These are phyloP conservation scores for Xylaria cubensis DNA, from an alignment of 495 filamentous ascomycete genomes.

Conservation along the genomic window DNA sequence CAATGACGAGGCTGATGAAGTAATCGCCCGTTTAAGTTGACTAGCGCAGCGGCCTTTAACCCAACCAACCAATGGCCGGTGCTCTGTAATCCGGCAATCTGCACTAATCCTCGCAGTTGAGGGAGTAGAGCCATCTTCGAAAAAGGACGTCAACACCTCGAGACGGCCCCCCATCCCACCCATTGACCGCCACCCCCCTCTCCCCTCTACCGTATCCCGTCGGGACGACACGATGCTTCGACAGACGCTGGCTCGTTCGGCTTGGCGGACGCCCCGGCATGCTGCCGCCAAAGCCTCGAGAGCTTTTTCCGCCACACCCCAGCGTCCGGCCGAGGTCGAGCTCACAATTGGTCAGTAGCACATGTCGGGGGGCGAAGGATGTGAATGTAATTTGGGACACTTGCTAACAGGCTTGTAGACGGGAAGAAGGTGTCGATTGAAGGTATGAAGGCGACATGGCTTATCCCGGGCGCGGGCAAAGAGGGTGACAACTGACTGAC, in stretches of 20 bases:
- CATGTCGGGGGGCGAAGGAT: constrained; percentile 27
- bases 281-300: constrained; percentile 67
- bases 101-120: constrained; percentile 20
- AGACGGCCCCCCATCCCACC: constrained; percentile 28
- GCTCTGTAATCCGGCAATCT: constrained; percentile 22
- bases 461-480: not conserved
- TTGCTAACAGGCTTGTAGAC: constrained; percentile 64
- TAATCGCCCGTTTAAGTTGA: constrained; percentile 41
- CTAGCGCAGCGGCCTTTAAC: constrained; percentile 30
- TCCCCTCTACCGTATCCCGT: constrained; percentile 48
- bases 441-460: constrained; percentile 61
- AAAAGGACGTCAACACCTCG: constrained; percentile 43
- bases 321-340: constrained; percentile 86
- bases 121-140: constrained; percentile 29
- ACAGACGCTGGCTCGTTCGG: constrained; percentile 84
- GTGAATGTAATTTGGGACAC: not conserved
- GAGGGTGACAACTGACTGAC: constrained; percentile 37
- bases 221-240: constrained; percentile 79
- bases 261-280: constrained; percentile 76
- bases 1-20: constrained; percentile 42
- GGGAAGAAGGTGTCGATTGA: constrained; percentile 95
- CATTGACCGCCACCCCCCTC: constrained; percentile 39
- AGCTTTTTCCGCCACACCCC: constrained; percentile 75
- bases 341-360: constrained; percentile 81
- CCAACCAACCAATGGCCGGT: constrained; percentile 27